Evolutionary conservation across 164 flowering plant species (phyloP), one percentile per base, ranked within the genome.

Genomic region (Macadamia tetraphylla): DNA sequence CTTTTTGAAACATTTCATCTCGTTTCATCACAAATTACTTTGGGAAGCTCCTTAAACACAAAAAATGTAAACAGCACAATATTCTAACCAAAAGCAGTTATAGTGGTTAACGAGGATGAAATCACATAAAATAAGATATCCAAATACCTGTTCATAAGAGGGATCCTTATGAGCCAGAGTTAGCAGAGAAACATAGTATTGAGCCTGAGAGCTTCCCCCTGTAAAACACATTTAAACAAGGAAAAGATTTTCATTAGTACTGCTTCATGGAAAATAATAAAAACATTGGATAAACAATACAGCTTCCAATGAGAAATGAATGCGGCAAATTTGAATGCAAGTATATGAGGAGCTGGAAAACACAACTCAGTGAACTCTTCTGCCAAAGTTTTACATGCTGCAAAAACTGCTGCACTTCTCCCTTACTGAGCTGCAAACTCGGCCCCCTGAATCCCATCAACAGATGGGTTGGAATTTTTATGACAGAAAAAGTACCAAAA

Each of bases 81-180:
- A 10, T 10, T 51, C 6, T 9, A 43, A 43, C 48, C 6, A 5
- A 43, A 15, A 51, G 14, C 3, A 51, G 13, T 51, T 51, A 51
- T 3, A 10, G 17, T 14, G 15, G 55, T 51, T 3, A 14, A 51
- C 13, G 58, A 49, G 46, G 6, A 9, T 17, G 32, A n/a, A 35
- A n/a, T 23, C 23, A 23, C 23, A 23, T 23, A 6, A 15, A 42
- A 66, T 8, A 29, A 42, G 60, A 29, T 11, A 53, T 6, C 49
- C 51, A 51, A 53, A 61, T 68, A 92, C 99, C 90, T 95, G 99
- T 77, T 95, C 98, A 74, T 95, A 95, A 59, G 99, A 93, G 71
- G 99, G 98, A 76, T 92, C 99, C 70, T 86, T 91, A 84, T 92
- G 99, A 58, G 96, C 98, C 53, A 98, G 99, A 75, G 92, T 95